Evolutionary conservation across 108 stramenopile species (phyloP).

Genomic region (Cylindrotheca fusiformis): DNA sequence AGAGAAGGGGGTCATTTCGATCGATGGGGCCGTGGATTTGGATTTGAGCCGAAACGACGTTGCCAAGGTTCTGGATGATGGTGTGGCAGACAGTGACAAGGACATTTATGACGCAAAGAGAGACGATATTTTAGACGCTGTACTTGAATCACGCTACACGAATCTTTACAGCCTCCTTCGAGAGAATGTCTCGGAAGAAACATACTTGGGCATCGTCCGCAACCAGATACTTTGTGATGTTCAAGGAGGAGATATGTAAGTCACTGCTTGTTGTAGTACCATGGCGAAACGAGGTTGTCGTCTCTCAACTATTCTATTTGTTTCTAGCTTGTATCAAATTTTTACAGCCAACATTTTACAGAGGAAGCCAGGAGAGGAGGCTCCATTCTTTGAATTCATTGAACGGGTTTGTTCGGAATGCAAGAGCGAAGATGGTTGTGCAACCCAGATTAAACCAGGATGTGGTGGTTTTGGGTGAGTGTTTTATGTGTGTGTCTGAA

Average conservation of each 20-base stretch:
- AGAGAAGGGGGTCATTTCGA: conserved; percentile 27
- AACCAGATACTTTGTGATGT: conserved; percentile 88
- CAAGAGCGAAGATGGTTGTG: conserved; percentile 58
- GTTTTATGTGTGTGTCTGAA: background rate
- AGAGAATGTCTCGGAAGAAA: conserved; percentile 64
- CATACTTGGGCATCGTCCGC: conserved; percentile 74
- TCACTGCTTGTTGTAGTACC: too few species aligned
- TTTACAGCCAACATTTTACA: conserved; percentile 84
- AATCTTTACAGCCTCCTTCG: conserved; percentile 76
- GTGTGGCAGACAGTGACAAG: conserved; percentile 25
- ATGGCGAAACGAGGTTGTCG: too few species aligned
- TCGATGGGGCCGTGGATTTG: conserved; percentile 68
- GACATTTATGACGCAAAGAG: conserved; percentile 14
- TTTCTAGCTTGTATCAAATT: conserved; percentile 79
- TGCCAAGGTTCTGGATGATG: conserved; percentile 14
- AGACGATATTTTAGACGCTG: conserved; percentile 42
- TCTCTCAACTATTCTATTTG: too few species aligned
- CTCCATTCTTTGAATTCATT: conserved; percentile 90
- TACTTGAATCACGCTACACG: conserved; percentile 69
- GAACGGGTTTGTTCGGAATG: conserved; percentile 83
- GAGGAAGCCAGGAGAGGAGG: conserved; percentile 62
- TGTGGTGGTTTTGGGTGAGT: conserved; percentile 85
- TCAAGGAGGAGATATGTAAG: conserved; percentile 42
- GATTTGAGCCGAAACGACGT: conserved; percentile 33
- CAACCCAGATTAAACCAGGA: conserved; percentile 63